These are phyloP conservation scores for Mycena pura DNA, from an alignment of 768 basidiomycete species.

Conservation along the genomic window DNA sequence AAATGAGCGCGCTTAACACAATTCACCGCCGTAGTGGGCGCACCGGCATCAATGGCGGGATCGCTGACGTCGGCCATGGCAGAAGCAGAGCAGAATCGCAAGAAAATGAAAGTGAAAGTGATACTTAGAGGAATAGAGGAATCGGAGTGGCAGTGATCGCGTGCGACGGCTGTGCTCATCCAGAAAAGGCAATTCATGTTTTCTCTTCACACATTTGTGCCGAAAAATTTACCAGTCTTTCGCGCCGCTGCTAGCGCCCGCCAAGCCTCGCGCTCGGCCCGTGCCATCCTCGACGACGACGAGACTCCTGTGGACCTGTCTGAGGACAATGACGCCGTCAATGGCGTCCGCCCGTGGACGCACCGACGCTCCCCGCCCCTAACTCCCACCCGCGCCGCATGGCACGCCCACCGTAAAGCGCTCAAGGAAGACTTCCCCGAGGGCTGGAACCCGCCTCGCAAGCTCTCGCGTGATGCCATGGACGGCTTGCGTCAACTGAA, in stretches of 20 bases:
- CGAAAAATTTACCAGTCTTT: no score
- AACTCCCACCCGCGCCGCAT: slow-evolving; percentile 54
- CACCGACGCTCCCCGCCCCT: slow-evolving; percentile 45
- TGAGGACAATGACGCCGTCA: slow-evolving; percentile 58
- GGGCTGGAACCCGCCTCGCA: slow-evolving; percentile 82
- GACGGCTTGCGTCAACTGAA: slow-evolving; percentile 76
- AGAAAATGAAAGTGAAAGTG: no score
- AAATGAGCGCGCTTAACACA: slow-evolving; percentile 28
- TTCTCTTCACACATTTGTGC: no score
- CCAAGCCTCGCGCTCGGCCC: slow-evolving; percentile 27
- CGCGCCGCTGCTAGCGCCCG: not conserved
- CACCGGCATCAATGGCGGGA: slow-evolving; percentile 76
- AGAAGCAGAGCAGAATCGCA: slow-evolving; percentile 18
- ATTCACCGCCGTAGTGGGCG: slow-evolving; percentile 30
- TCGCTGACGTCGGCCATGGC: slow-evolving; percentile 83
- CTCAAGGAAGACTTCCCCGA: slow-evolving; percentile 63
- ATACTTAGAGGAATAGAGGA: no score
- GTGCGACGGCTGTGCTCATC: no score
- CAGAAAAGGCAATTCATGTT: no score
- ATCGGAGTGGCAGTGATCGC: no score
- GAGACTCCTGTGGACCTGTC: slow-evolving; percentile 52
- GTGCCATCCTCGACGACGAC: slow-evolving; percentile 57
- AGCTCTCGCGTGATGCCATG: slow-evolving; percentile 86
- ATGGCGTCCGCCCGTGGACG: slow-evolving; percentile 46
- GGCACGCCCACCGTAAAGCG: slow-evolving; percentile 55